A percentile compares a stretch with the other conserved stretches of the same genome.
Evolutionary conservation across 169 alveolate species (phyloP).

Genomic region (Theileria parva): DNA sequence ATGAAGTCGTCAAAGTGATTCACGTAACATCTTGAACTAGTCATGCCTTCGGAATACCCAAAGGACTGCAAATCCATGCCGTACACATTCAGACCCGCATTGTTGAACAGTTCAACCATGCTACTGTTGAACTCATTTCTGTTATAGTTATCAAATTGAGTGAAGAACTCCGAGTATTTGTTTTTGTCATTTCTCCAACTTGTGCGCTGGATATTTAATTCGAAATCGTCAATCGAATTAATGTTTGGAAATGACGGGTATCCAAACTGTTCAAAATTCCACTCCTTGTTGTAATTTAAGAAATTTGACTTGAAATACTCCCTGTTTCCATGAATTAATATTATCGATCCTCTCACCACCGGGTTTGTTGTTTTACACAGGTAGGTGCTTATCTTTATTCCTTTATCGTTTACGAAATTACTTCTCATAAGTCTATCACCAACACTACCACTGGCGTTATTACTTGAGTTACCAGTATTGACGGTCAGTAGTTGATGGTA

Average conservation of each 20-base stretch:
- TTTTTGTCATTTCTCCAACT: too few species aligned
- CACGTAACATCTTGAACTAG: background rate
- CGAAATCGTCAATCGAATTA: background rate
- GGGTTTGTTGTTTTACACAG: background rate
- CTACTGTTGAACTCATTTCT: background rate
- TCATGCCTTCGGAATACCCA: background rate
- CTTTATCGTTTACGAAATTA: background rate
- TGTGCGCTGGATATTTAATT: background rate
- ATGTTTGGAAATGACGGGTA: constrained; percentile 12
- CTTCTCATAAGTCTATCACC: background rate
- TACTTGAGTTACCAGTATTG: too few species aligned
- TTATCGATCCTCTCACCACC: background rate
- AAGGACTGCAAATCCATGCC: background rate
- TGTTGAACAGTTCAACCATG: background rate
- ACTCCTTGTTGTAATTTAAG: background rate
- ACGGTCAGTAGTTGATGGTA: too few species aligned
- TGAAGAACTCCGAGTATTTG: too few species aligned
- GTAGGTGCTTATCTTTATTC: background rate
- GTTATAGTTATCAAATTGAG: too few species aligned
- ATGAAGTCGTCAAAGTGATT: background rate
- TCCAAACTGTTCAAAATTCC: constrained; percentile 14
- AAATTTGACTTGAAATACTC: background rate
- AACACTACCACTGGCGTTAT: too few species aligned
- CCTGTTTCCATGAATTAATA: constrained; percentile 5
- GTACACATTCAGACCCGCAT: background rate